A percentile compares a stretch with the other conserved stretches of the same genome.
These are phyloP conservation scores for Ophiocordyceps camponoti-saundersi DNA, from an alignment of 2,329 filamentous ascomycete genomes.

Conservation along the genomic window DNA sequence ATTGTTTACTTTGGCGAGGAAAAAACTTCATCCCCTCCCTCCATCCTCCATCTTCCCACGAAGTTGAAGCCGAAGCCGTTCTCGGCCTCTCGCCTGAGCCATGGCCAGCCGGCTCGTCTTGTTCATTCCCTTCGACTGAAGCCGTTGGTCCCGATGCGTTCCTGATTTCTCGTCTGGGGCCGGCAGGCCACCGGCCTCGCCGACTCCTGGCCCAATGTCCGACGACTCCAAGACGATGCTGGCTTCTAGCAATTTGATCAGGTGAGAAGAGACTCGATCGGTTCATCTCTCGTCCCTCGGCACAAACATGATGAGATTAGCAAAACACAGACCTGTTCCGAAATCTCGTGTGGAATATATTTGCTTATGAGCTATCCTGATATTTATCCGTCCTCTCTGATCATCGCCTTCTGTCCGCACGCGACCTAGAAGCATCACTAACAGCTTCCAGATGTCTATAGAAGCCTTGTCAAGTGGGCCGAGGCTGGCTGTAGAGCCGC, in stretches of 20 bases:
- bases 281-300: not conserved
- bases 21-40: too few species aligned
- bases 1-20: too few species aligned
- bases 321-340: slow-evolving; percentile 18
- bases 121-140: too few species aligned
- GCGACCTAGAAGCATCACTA: not conserved
- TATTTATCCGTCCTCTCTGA: not conserved
- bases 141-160: too few species aligned
- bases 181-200: not conserved
- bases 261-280: not conserved
- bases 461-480: not conserved
- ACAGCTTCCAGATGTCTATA: not conserved
- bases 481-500: not conserved
- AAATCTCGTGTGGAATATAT: slow-evolving; percentile 13
- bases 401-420: not conserved
- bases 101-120: too few species aligned
- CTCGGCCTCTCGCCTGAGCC: too few species aligned
- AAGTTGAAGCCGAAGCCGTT: too few species aligned
- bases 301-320: slow-evolving; percentile 12
- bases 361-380: slow-evolving; percentile 8
- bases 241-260: not conserved
- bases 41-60: too few species aligned
- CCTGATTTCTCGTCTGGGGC: too few species aligned
- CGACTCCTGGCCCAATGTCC: not conserved
- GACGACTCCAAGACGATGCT: not conserved